Base-by-base conservation (phyloP, 495 filamentous ascomycete genomes). In the Cercophora scortea region DNA sequence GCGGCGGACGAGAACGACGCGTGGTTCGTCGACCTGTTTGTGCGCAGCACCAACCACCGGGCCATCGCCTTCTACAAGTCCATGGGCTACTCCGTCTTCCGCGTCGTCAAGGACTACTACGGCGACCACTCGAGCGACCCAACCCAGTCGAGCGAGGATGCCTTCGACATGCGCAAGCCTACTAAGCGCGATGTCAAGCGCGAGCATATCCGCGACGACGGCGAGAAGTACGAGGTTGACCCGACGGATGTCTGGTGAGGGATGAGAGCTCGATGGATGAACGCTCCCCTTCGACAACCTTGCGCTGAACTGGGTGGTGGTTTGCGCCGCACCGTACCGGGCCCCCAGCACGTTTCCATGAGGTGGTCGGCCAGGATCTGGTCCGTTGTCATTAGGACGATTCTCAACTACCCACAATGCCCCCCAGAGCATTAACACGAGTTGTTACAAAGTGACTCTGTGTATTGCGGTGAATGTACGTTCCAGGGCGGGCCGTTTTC, bases 11-110 rank as follows among this genome's bases (percentile, higher is more conserved):
- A 81, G 40, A 81, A 86, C 55, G 69, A 91, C 44, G 87, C 90
- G 35, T 96, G 90, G 87, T 98, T 98, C 62, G 87, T 97, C 35
- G 93, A 98, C 66, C 69, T 98, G 17, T 98, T 93, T 63, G 93
- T 97, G 11, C 77, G 93, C 25, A 85, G 84, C 49, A 88, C 87
- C 50, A 98, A 98, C 64, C 75, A 85, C 65, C 83, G 88, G 47
- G 93, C 92, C 7, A 85, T 94, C 50, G 76, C 77, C 46, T 85
- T 98, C 72, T 98, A 98, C 64, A 84, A 84, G 64, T 84, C 83
- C 47, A 86, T 97, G 82, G 93, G 93, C 64, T 95, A 79, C 64
- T 88, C 81, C 49, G 83, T 96, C 57, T 98, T 87, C 73, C 78
- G 93, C 15, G 80, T 86, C 3, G 92, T 98, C 17, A 79, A 90